Evolutionary conservation across 2,329 filamentous ascomycete species (phyloP), one percentile per base, ranked within the genome.

Genomic region (Xylogone sp.): DNA sequence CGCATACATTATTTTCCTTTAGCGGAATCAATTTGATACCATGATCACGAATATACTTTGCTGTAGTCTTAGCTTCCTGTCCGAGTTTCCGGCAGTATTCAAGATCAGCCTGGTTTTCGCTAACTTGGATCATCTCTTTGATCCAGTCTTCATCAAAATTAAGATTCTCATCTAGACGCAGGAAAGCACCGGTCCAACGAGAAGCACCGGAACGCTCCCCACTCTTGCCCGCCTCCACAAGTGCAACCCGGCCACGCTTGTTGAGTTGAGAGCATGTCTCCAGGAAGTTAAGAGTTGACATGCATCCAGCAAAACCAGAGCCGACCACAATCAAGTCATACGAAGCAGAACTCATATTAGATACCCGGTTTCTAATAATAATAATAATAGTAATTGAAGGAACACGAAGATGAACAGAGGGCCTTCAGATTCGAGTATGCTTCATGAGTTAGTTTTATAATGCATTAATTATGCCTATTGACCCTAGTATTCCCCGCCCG

Each of bases 181-280:
- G 61, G 53, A 71, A 71, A 4, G 70, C 68, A 67, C 70, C 71
- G 3, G 69, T 72, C 70, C 69, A 71, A 46, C 68, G 62, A 8
- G 64, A 69, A 31, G 70, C 69, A 42, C 69, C 69, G 51, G 68
- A 71, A 51, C 69, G 65, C 55, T 72, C 70, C 22, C 65, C 68
- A 19, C 68, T 61, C 50, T 66, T 68, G 29, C 69, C 69, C 6
- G 66, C 68, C 56, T 72, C 70, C 31, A 72, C 62, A 21, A 72
- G 56, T 7, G 70, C 69, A 4, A 72, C 69, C n/a, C 62, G 66
- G 12, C 66, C 66, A 42, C 54, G 55, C 55, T 69, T 71, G 45
- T 61, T 59, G 20, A 62, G 54, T 43, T 63, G 64, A 27, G 66
- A 65, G 57, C 64, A 68, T 50, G 68, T 64, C 53, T 72, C 68